Conservation (phyloP, 2,329 filamentous ascomycete species). For the Ophiognomonia clavigignenti-juglandacearum region DNA sequence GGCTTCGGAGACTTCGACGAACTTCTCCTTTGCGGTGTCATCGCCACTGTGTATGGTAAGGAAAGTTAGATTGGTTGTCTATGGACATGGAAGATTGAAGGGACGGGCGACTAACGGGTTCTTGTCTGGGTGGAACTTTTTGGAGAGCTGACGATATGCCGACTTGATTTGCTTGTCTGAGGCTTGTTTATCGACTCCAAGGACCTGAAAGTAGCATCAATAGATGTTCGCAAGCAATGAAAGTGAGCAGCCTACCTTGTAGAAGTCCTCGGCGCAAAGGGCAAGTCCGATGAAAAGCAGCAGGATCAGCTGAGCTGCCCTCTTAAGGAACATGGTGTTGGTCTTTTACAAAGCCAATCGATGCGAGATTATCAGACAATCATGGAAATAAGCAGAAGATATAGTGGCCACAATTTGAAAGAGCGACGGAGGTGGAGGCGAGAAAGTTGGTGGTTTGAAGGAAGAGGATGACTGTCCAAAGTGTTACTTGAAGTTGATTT, state of each 20-base stretch:
- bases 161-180: conserved; percentile 87
- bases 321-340: conserved; percentile 46
- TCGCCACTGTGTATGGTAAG: conserved; percentile 56
- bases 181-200: conserved; percentile 75
- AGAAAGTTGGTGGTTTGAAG: neutral
- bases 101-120: conserved; percentile 86
- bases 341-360: conserved; percentile 7
- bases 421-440: neutral
- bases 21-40: conserved; percentile 77
- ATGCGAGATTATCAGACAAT: neutral
- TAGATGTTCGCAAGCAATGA: neutral
- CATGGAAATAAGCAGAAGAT: neutral
- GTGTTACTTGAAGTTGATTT: neutral
- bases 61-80: conserved; percentile 6
- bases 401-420: neutral
- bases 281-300: conserved; percentile 50
- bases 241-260: conserved; percentile 49
- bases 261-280: conserved; percentile 66
- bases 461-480: neutral
- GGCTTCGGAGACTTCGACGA: conserved; percentile 89
- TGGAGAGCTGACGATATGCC: conserved; percentile 85
- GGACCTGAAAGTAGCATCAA: conserved; percentile 47
- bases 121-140: conserved; percentile 97
- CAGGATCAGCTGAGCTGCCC: conserved; percentile 46
- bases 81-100: too few species aligned